phyloP scores from a whole-genome alignment of 441 rosid genomes.

The Rhodomyrtus psidioides region DNA sequence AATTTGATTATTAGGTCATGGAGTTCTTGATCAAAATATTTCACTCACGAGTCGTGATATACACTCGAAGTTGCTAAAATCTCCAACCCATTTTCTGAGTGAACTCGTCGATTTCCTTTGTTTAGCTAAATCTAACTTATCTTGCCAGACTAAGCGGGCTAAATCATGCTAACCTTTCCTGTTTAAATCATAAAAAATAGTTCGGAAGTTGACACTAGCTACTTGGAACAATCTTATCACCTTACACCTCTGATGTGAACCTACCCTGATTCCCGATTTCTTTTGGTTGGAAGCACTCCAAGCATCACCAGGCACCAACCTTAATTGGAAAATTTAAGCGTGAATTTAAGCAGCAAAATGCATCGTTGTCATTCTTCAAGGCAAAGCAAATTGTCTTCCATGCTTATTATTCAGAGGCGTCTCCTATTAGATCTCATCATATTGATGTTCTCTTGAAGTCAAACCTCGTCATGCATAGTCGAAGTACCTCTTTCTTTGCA shows the following conservation, averaged over 20 bases:
- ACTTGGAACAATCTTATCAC: too few species aligned
- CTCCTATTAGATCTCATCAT: neutral
- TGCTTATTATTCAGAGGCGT: neutral
- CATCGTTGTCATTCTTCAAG: neutral
- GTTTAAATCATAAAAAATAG: too few species aligned
- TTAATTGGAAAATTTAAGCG: neutral
- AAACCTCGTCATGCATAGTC: neutral
- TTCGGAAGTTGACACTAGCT: too few species aligned
- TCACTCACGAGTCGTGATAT: neutral
- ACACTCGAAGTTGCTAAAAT: too few species aligned
- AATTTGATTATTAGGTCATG: neutral
- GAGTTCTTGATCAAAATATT: neutral
- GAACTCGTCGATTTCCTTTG: too few species aligned
- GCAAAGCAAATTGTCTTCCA: neutral
- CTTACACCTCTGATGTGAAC: too few species aligned
- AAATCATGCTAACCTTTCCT: too few species aligned
- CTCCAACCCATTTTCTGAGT: too few species aligned
- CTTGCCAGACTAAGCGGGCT: too few species aligned
- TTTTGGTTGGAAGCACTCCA: conserved; percentile 40
- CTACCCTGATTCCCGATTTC: neutral
- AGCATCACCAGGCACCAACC: conserved; percentile 23
- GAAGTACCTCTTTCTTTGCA: conserved; percentile 46
- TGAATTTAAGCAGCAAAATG: neutral
- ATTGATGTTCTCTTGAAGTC: neutral
- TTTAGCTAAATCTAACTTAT: too few species aligned